Evolutionary conservation across 768 basidiomycete species (phyloP).

Genomic region (Mycena epipterygia): DNA sequence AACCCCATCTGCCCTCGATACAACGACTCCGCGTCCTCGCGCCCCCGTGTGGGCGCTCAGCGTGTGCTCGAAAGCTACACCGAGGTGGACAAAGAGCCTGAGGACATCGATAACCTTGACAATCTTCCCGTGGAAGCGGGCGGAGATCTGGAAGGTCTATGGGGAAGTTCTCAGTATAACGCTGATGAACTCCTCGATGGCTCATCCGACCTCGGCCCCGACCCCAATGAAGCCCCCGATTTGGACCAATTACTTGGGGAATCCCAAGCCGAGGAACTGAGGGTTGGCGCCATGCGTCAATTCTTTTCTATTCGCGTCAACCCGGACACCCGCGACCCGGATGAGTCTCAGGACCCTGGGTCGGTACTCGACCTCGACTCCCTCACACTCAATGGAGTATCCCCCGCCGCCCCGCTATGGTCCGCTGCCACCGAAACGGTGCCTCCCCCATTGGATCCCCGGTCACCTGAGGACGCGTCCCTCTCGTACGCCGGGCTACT

Average conservation of each 20-base stretch:
- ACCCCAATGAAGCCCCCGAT: constrained; percentile 3
- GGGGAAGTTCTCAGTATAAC: constrained; percentile 4
- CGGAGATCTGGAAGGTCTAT: background rate
- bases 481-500: no score
- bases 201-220: background rate
- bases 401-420: background rate
- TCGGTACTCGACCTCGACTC: background rate
- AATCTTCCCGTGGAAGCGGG: background rate
- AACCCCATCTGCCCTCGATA: constrained; percentile 3
- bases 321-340: background rate
- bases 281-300: constrained; percentile 2
- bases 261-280: background rate
- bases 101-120: background rate
- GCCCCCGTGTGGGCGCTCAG: background rate
- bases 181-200: background rate
- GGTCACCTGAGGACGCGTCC: no score
- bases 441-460: background rate
- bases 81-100: background rate
- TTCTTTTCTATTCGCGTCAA: constrained; percentile 6
- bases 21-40: constrained; percentile 1
- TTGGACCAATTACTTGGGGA: background rate
- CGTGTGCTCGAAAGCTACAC: background rate
- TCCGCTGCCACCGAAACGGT: background rate
- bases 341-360: background rate
- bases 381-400: no score